Base-by-base conservation (phyloP, 2,329 filamentous ascomycete genomes). In the Claviceps digitariae region DNA sequence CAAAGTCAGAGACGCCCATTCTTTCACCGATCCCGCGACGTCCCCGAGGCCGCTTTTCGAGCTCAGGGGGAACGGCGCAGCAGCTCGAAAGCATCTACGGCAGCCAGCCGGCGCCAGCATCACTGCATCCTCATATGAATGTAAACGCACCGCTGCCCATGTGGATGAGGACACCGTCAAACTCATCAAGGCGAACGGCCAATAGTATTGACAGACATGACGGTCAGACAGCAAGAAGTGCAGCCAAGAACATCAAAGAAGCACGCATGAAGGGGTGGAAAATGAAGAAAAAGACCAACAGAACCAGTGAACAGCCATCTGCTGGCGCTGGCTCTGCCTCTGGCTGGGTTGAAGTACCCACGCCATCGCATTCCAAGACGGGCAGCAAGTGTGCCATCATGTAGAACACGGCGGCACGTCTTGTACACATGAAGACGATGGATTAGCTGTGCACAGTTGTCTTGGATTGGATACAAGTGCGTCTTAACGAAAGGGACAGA, bases 171-270 rank as follows among this genome's bases (percentile, higher is more conserved):
- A 59, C 69, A 3, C 63, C 67, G 2, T 67, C 70, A 7, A 57
- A 64, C 5, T 57, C 65, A 0, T 60, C 67, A 17, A 62, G 61
- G 57, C 67, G 72, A 50, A 66, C 69, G 54, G 58, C 70, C 55
- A 69, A 70, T 0, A 72, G 71, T 44, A 63, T 80, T 6, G 72
- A 64, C 53, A 68, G 77, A 36, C 72, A 70, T 27, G 71, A 70
- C 40, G 82, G 78, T 59, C 73, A 80, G 43, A 79, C 79, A 1
- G 77, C 79, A 61, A 70, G 78, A 29, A 81, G 79, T 54, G 80
- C 80, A 6, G 74, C 78, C 10, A 82, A 78, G 66, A 84, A 83
- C 58, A 78, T 83, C 29, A 72, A 75, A 20, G 79, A 83, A 56
- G 80, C 80, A 1, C 79, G 75, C 66, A 74, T 72, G 59, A 72